Base-by-base conservation (phyloP, 768 basidiomycete genomes). In the Auriscalpium orientale region DNA sequence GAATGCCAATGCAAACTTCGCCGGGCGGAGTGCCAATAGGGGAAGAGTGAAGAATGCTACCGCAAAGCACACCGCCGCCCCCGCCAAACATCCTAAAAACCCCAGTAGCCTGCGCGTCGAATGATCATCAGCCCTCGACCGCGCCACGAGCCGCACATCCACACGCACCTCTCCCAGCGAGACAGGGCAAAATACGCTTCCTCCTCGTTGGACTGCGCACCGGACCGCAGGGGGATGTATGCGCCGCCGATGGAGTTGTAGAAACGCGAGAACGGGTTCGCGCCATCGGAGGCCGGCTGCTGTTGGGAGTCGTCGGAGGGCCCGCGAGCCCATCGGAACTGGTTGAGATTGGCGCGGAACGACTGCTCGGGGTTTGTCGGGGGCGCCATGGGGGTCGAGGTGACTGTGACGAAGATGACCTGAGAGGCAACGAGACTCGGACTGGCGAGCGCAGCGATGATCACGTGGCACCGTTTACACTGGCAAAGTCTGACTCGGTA, bases 171-270 rank as follows among this genome's bases (percentile, higher is more conserved):
- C 68, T 98, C 95, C 95, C 95, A 98, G 71, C 94, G 79, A 53
- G 88, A 88, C 40, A 95, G 72, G 45, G 89, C 87, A 71, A 97
- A 91, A 79, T 88, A 95, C 2, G 95, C 95, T 66, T 98, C 93
- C 63, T 98, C 95, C 68, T 99, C 95, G 69, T 92, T 93, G 34
- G 87, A 87, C 46, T 83, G 79, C 62, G 92, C 91, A 58, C 67
- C 81, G 3, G 87, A 89, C 43, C 91, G 79, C 58, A 98, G 74
- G 0, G 95, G 97, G 49, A 98, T 84, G 65, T 97, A 97, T 60
- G 87, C 84, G 12, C 86, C 86, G 9, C 89, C 89, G 50, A 98
- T 77, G 16, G 88, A 81, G 56, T 83, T 88, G 73, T 95, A 95
- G 68, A 95, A 91, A 33, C 92, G 79, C 12, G 88, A 82, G 68